Base-by-base conservation (phyloP, 176 grass and related monocot species). In the Triticum timopheevii region DNA sequence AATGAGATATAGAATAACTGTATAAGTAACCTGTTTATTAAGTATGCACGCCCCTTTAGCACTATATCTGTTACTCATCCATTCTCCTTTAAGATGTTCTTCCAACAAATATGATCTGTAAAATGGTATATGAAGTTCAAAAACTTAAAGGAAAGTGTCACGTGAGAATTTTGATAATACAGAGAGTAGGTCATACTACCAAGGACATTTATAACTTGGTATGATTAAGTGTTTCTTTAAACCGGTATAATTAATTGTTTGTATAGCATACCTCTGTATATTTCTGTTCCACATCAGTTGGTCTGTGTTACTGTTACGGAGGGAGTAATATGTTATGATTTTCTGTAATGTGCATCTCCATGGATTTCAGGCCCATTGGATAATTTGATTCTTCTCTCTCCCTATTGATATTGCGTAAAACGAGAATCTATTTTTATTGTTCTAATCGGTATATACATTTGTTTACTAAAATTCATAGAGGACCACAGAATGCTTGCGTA, bases 401-500 rank as follows among this genome's bases (percentile, higher is more conserved):
- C 42, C 38, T 73, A 22, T 49, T 86, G 5, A 66, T 81, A 13
- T 82, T 63, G 8, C 52, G 28, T 28, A 2, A 17, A 50, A 30
- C 40, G 16, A 22, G 42, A 61, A 34, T 81, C 52, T 79, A 5
- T 12, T 80, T 31, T 54, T 81, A n/a, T 80, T 13, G 13, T 75
- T 87, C 38, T 39, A 38, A 56, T 86, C n/a, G 25, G 47, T 80
- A 64, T 80, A 69, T 35, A 86, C 23, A 50, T 77, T 79, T 68
- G 23, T 90, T 47, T 8, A 24, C 61, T 79, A 33, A 81, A 80
- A 24, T 93, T 86, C 35, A 42, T 77, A 96, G 94, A 91, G 92
- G 94, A 27, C 82, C 97, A 80, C 88, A 68, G 73, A 91, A 49
- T 76, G 89, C 87, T 80, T 94, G 94, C 65, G 62, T 90, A 83